Percentiles rank a stretch among this genome's conserved stretches.
Evolutionary conservation across 2,329 filamentous ascomycete species (phyloP).

Genomic region (Escovopsis sp.): DNA sequence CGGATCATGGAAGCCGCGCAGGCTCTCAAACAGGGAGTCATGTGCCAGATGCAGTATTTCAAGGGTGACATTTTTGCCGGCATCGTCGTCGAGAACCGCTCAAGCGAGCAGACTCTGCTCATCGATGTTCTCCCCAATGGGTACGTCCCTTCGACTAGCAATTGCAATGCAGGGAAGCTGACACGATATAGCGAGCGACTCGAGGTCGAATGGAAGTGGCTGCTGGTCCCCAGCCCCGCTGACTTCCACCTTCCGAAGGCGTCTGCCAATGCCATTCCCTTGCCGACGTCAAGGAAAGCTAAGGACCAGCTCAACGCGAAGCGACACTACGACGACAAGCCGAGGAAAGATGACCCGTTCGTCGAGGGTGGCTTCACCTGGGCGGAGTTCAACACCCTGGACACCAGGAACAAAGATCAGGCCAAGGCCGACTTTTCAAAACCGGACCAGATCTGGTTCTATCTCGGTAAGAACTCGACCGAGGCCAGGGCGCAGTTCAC

Average conservation of each 20-base stretch:
- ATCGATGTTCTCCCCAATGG: conserved; percentile 74
- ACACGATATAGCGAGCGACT: conserved; percentile 46
- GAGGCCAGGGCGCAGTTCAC: conserved; percentile 87
- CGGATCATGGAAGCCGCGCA: conserved; percentile 54
- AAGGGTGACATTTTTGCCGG: conserved; percentile 84
- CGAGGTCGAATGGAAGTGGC: conserved; percentile 75
- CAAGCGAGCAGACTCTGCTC: conserved; percentile 58
- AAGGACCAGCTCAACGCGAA: conserved; percentile 55
- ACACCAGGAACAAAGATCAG: conserved; percentile 41
- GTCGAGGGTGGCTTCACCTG: conserved; percentile 53
- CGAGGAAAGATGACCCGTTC: conserved; percentile 51
- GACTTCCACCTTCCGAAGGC: conserved; percentile 62
- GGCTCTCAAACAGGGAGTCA: conserved; percentile 53
- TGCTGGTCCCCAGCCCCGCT: conserved; percentile 54
- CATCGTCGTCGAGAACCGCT: conserved; percentile 68
- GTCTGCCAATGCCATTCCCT: conserved; percentile 54
- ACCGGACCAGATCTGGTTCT: conserved; percentile 71
- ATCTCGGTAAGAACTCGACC: conserved; percentile 72
- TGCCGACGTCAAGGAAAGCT: conserved; percentile 47
- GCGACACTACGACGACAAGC: conserved; percentile 43
- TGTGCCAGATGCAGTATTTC: conserved; percentile 76
- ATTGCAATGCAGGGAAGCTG: conserved; percentile 17
- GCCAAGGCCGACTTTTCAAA: conserved; percentile 57
- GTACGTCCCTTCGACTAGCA: conserved; percentile 32
- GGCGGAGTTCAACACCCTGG: conserved; percentile 63